Percentiles rank a stretch among this genome's conserved stretches.
Evolutionary conservation across 1,139 yeast species (phyloP).

Genomic region (Pichia sp.): DNA sequence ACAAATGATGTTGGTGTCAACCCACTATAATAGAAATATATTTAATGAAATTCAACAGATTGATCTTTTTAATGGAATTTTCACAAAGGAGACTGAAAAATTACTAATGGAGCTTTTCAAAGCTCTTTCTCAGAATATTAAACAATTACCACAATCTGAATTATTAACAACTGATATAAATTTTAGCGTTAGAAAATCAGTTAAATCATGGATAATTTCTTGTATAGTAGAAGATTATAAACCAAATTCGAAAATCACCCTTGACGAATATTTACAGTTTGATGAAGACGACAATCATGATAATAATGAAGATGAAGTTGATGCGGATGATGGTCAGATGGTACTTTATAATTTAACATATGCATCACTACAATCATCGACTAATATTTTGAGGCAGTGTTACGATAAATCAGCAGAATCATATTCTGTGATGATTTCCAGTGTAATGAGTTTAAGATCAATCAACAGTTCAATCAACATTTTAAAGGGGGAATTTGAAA

Average conservation of each 20-base stretch:
- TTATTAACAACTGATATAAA: background rate
- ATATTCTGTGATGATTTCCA: constrained; percentile 10
- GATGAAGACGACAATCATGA: constrained; percentile 16
- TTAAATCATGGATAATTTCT: constrained; percentile 19
- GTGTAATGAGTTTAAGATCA: constrained; percentile 35
- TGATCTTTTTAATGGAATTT: constrained; percentile 15
- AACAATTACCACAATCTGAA: background rate
- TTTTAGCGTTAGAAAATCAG: constrained; percentile 7
- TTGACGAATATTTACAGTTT: constrained; percentile 27
- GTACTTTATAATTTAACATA: constrained; percentile 10
- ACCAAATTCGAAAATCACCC: background rate
- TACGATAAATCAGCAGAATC: constrained; percentile 9
- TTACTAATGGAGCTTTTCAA: constrained; percentile 12
- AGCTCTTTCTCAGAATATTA: constrained; percentile 1
- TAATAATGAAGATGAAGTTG: constrained; percentile 8
- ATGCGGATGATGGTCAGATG: background rate
- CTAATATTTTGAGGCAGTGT: constrained; percentile 12
- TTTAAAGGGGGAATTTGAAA: constrained; percentile 36
- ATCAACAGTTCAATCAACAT: constrained; percentile 35
- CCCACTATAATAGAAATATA: constrained; percentile 12
- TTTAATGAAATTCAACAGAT: constrained; percentile 16
- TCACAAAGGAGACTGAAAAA: constrained; percentile 19
- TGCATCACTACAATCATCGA: constrained; percentile 15
- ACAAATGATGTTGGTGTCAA: constrained; percentile 16
- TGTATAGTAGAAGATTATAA: constrained; percentile 3